Evolutionary conservation across 208 protist species (phyloP), one percentile per base, ranked within the genome.

Genomic region (Kentomonas sorsogonicus): DNA sequence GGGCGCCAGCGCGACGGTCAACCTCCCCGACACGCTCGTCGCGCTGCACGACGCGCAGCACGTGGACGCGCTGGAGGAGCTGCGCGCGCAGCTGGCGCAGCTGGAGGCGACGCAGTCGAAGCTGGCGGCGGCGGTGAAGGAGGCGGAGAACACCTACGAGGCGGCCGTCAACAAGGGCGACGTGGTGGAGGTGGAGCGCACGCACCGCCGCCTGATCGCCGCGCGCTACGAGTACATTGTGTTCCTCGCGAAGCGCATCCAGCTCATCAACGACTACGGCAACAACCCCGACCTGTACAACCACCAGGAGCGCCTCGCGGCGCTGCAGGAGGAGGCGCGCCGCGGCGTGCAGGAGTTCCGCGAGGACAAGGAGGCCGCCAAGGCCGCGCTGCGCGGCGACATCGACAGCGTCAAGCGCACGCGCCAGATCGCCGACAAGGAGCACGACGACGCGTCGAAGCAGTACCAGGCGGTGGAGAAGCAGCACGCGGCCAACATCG

Each of bases 31-130:
- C 18, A 54, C 79, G 13, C 74, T 83, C 20, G 70, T 61, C 3
- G 79, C 72, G 36, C 71, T 92, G 43, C 79, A 92, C 63, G 81
- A 92, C 23, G 72, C 86, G 15, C 82, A 87, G 50, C 66, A 77
- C 51, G 79, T 85, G 0, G 85, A 92, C 43, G 60, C 77, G 10
- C 70, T 72, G 20, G 67, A 76, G 13, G 63, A 64, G 26, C 52
- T 92, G 23, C 80, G 78, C 16, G 78, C 73, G 54, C 78, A 92
- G 62, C 60, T 86, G n/a, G 50, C 73, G 9, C 81, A 89, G 48
- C 72, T 84, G 54, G 77, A 87, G 27, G 60, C 40, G 55, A 59
- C 54, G 30, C 64, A 65, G 38, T 55, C 66, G 13, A 69, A 64
- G 59, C 72, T 74, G 36, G 31, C 45, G 47, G 39, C 43, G 23